These are phyloP conservation scores for Thecaphora frezii DNA, from an alignment of 1,284 basidiomycete genomes.

Conservation along the genomic window DNA sequence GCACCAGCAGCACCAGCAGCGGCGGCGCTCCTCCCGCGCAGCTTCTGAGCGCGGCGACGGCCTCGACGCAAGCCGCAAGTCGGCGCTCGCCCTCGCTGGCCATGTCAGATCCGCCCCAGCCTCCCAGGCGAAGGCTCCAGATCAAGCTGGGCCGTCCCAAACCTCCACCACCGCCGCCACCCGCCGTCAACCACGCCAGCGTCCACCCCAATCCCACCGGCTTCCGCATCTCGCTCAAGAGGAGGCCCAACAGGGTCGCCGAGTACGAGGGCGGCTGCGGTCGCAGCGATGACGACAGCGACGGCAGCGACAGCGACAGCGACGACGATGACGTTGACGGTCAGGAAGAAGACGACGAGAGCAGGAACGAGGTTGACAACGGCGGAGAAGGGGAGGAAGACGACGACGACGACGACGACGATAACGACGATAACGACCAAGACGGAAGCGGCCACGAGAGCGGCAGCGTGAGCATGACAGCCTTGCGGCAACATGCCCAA, in stretches of 20 bases:
- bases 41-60: too few species aligned
- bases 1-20: too few species aligned
- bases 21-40: too few species aligned
- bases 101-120: constrained; percentile 6
- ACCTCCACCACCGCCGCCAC: constrained; percentile 6
- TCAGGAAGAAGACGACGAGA: constrained; percentile 6
- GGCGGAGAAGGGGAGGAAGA: constrained; percentile 3
- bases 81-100: too few species aligned
- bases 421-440: not conserved
- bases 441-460: constrained; percentile 1
- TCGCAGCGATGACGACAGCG: not conserved
- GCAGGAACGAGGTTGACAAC: constrained; percentile 5
- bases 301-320: not conserved
- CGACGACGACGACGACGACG: constrained; percentile 2
- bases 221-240: constrained; percentile 33
- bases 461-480: too few species aligned
- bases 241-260: constrained; percentile 14
- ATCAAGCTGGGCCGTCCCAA: constrained; percentile 31
- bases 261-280: constrained; percentile 9
- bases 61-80: too few species aligned
- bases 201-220: constrained; percentile 4
- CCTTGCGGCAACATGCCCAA: too few species aligned
- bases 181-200: constrained; percentile 14
- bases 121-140: constrained; percentile 24
- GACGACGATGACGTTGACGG: constrained; percentile 9